phyloP scores from a whole-genome alignment of 192 early-diverging fungal genomes.

The Dissophora globulifera region DNA sequence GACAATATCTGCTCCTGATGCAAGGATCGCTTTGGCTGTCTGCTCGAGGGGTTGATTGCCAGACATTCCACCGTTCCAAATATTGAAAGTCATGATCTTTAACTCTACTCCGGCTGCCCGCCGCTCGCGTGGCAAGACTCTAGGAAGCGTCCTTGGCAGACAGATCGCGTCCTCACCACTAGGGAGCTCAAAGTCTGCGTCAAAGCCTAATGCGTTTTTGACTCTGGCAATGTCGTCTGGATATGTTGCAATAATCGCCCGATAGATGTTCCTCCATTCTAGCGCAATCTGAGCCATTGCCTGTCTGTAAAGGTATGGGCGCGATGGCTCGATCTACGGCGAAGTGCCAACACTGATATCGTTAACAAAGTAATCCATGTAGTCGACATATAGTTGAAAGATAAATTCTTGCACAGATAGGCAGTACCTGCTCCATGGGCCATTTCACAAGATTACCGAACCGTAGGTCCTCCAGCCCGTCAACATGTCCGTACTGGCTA shows the following conservation, averaged over 20 bases:
- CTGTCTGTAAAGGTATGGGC: constrained; percentile 24
- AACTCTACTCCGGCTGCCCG: constrained; percentile 44
- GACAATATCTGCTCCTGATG: constrained; percentile 52
- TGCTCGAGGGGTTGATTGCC: constrained; percentile 26
- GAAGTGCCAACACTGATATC: no score
- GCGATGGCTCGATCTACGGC: constrained; percentile 22
- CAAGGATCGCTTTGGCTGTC: constrained; percentile 49
- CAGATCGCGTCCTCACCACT: background rate
- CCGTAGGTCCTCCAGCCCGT: constrained; percentile 47
- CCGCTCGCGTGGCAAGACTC: constrained; percentile 37
- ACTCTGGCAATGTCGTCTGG: constrained; percentile 31
- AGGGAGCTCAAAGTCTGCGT: constrained; percentile 25
- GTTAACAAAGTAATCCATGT: no score
- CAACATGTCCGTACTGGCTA: constrained; percentile 53
- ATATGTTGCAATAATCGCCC: constrained; percentile 7
- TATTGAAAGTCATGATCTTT: constrained; percentile 54
- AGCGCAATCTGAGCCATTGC: constrained; percentile 26
- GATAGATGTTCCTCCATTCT: constrained; percentile 33
- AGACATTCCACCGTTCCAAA: constrained; percentile 51
- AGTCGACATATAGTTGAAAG: no score
- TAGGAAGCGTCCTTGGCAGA: constrained; percentile 23
- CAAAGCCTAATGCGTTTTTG: constrained; percentile 43
- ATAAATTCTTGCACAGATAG: no score
- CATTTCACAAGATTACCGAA: constrained; percentile 45
- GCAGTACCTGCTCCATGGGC: constrained; percentile 49